A percentile compares a stretch with the other conserved stretches of the same genome.
phyloP scores from a whole-genome alignment of 306 rosid species.

The Lagenaria siceraria region DNA sequence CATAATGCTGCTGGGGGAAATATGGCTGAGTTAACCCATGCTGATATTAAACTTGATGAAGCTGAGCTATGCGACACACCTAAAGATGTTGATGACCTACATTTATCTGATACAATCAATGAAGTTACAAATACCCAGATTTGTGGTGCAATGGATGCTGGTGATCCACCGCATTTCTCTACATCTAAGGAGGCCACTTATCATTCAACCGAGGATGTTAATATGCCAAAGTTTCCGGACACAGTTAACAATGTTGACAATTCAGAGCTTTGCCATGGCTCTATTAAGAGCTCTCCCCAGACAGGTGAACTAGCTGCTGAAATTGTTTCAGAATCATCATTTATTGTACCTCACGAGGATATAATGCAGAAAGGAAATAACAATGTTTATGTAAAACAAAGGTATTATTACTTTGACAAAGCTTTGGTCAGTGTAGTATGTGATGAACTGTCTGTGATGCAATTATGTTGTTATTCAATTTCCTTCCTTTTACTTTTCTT shows the following conservation, averaged over 20 bases:
- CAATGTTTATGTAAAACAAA: conserved; percentile 44
- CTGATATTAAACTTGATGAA: conserved; percentile 21
- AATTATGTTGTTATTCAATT: neutral
- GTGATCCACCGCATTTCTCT: conserved; percentile 19
- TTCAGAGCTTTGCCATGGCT: conserved; percentile 28
- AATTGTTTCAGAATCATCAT: conserved; percentile 42
- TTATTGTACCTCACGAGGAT: conserved; percentile 41
- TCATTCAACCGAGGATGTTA: conserved; percentile 22
- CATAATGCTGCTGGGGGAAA: conserved; percentile 28
- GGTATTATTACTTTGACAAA: conserved; percentile 13
- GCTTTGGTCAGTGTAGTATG: neutral
- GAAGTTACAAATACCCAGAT: conserved; percentile 19
- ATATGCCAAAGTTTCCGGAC: conserved; percentile 12
- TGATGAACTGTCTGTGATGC: neutral
- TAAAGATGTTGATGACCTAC: conserved; percentile 8
- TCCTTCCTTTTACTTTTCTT: neutral
- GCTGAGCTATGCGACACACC: conserved; percentile 9
- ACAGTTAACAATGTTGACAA: conserved; percentile 7
- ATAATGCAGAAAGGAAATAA: conserved; percentile 53
- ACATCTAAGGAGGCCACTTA: conserved; percentile 15
- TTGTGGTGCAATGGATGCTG: conserved; percentile 15
- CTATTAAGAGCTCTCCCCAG: conserved; percentile 24
- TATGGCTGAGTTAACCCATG: conserved; percentile 25
- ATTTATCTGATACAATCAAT: conserved; percentile 19
- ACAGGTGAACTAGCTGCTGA: conserved; percentile 31